Conservation (phyloP, 495 filamentous ascomycete species). For the Rhizodiscina lignyota region DNA sequence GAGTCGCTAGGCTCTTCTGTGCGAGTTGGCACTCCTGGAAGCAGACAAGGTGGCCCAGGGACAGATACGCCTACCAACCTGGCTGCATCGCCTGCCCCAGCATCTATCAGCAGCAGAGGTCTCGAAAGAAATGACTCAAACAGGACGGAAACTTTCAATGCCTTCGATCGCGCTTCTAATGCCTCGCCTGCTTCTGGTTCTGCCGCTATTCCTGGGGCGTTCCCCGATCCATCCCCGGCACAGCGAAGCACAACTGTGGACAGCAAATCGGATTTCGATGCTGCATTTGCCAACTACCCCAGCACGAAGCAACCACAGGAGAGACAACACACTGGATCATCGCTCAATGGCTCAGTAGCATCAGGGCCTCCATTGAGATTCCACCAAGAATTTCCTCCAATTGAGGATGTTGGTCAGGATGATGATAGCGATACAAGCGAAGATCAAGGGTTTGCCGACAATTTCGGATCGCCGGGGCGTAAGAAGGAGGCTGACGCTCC, state of each 20-base stretch:
- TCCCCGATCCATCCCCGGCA: slow-evolving; percentile 12
- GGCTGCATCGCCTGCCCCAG: too few species aligned
- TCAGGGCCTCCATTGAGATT: slow-evolving; percentile 23
- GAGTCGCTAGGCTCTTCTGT: slow-evolving; percentile 65
- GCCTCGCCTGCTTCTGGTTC: slow-evolving; percentile 15
- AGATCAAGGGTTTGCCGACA: slow-evolving; percentile 77
- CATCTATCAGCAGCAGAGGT: too few species aligned
- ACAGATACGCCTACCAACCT: slow-evolving; percentile 35
- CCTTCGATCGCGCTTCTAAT: slow-evolving; percentile 11
- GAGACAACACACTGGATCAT: slow-evolving; percentile 7
- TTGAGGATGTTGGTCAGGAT: slow-evolving; percentile 59
- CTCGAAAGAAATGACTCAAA: too few species aligned
- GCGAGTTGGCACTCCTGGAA: slow-evolving; percentile 64
- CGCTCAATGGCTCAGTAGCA: slow-evolving; percentile 6
- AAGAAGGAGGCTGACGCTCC: slow-evolving; percentile 10
- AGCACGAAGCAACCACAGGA: slow-evolving; percentile 20
- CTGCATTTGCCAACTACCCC: slow-evolving; percentile 49
- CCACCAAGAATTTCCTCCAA: slow-evolving; percentile 81
- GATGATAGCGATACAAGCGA: slow-evolving; percentile 68
- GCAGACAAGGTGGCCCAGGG: slow-evolving; percentile 48
- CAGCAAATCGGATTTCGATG: slow-evolving; percentile 60
- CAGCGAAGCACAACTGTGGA: slow-evolving; percentile 36
- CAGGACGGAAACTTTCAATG: too few species aligned
- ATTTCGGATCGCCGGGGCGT: slow-evolving; percentile 57
- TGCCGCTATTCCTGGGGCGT: slow-evolving; percentile 5